Evolutionary conservation across 2,329 filamentous ascomycete species (phyloP), one percentile per base, ranked within the genome.

Genomic region (Trichoderma sp.): DNA sequence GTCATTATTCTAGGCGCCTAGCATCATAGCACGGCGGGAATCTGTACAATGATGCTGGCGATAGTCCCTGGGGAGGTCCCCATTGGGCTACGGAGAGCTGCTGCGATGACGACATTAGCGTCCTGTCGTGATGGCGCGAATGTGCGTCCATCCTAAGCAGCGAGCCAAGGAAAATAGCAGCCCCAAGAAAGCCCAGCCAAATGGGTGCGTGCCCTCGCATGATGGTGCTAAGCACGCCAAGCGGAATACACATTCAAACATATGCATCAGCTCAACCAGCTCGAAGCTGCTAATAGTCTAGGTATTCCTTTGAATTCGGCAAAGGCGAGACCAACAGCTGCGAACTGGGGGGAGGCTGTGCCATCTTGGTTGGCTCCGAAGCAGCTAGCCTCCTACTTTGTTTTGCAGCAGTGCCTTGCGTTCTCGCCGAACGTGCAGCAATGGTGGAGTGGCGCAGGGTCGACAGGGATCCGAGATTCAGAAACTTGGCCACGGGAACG

Each of bases 381-480:
- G 13, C 46, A 34, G n/a, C 46, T 59, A 2, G 32, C 32, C 34
- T 28, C 37, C 30, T 28, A 34, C 39, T n/a, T 26, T 21, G 39
- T 26, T 21, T 49, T 26, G 21, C 3, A 32, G 54, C 54, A 51
- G 37, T 66, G 64, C 39, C 64, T 21, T 59, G 54, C 63, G 39
- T 66, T 54, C 28, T 66, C 63, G 63, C 46, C 55, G 56, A 54
- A 24, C 51, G 11, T 67, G 55, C 43, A 67, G 55, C 1, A 32
- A 34, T 60, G 58, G 65, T 68, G 65, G 55, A 68, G 65, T 68
- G 65, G 65, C 65, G 65, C 65, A 68, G 65, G 65, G 43, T 34
- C 6, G 30, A 21, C 26, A 37, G 7, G 26, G 49, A 30, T 52
- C 65, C 60, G 34, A 43, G 56, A 46, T 68, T 68, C 32, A 46